These are phyloP conservation scores for Mortierella sp. DNA, from an alignment of 371 early-diverging fungal genomes.

Conservation along the genomic window DNA sequence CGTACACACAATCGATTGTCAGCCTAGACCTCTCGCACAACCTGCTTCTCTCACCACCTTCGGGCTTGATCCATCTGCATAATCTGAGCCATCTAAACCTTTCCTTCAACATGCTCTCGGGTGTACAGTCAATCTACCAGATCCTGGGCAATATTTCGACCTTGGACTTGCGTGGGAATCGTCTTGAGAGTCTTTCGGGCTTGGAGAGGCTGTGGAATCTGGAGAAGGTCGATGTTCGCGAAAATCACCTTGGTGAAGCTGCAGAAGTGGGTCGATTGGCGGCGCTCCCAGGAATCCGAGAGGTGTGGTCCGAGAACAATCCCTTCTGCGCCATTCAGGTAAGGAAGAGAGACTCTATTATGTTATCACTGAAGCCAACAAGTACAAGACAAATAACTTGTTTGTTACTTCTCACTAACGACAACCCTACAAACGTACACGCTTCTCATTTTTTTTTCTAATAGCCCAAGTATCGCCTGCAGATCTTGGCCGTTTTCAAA, in stretches of 20 bases:
- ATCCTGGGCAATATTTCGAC: constrained; percentile 74
- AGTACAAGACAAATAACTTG: too few relatives aligned
- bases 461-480: constrained; percentile 68
- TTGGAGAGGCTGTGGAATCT: constrained; percentile 78
- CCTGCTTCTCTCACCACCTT: constrained; percentile 70
- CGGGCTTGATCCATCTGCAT: constrained; percentile 64
- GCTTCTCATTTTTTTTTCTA: too few relatives aligned
- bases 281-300: constrained; percentile 65
- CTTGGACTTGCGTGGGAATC: constrained; percentile 74
- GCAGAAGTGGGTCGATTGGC: constrained; percentile 69
- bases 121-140: constrained; percentile 69
- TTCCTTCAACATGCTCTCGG: constrained; percentile 73
- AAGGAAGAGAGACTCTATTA: too few relatives aligned
- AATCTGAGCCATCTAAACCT: constrained; percentile 72
- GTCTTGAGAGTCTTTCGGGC: constrained; percentile 71
- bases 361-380: too few relatives aligned
- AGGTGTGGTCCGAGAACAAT: constrained; percentile 71
- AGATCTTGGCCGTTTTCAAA: constrained; percentile 65
- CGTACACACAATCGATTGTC: constrained; percentile 57
- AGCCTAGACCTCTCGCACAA: constrained; percentile 77
- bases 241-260: constrained; percentile 71
- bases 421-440: too few relatives aligned
- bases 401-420: too few relatives aligned
- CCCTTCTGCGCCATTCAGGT: constrained; percentile 69
- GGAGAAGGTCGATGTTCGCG: constrained; percentile 74